Base-by-base conservation (phyloP, 768 basidiomycete genomes). In the Fistulinella prunicolor region DNA sequence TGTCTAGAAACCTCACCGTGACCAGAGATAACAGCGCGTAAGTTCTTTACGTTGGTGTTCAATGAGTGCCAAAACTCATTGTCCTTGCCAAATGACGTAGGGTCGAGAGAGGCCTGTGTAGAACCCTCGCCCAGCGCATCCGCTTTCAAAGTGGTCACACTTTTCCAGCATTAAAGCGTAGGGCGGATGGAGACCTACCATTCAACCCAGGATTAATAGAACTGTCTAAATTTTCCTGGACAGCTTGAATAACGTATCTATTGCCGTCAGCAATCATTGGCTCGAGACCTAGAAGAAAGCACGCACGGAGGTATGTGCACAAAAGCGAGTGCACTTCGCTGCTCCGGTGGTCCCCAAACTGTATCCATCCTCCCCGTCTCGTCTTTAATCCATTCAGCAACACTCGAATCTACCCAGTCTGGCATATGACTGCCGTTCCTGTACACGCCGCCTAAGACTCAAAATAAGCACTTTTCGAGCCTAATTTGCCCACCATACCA, bases 261-360 rank as follows among this genome's bases (percentile, higher is more conserved):
- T 36, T 26, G 6, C 20, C 5, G 35, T 56, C 32, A 44, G 30
- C 30, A 42, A 36, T 36, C 4, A 19, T 10, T 28, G 26, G 10
- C 26, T 28, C 26, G 26, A 6, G 26, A 10, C 26, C 10, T 6
- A 6, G 26, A 37, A 49, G 22, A 23, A 38, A 24, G 20, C 14
- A 67, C 81, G 26, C 56, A 84, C 82, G 84, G 83, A 22, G 85
- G 86, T 44, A 88, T 87, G 58, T 89, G 86, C 28, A 87, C 83
- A 57, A 87, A 89, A 0, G 79, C 86, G 6, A 89, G 57, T 3
- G 83, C 79, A 35, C 76, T 80, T 38, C 84, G 66, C 2, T 58
- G 64, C 16, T 75, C 72, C 0, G 74, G 62, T 3, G 77, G 73
- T 14, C 83, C 83, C 85, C 86, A 86, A 2, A 69, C 72, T 4